Conservation (phyloP, 2,329 filamentous ascomycete species). For the Apiospora malaysiana region DNA sequence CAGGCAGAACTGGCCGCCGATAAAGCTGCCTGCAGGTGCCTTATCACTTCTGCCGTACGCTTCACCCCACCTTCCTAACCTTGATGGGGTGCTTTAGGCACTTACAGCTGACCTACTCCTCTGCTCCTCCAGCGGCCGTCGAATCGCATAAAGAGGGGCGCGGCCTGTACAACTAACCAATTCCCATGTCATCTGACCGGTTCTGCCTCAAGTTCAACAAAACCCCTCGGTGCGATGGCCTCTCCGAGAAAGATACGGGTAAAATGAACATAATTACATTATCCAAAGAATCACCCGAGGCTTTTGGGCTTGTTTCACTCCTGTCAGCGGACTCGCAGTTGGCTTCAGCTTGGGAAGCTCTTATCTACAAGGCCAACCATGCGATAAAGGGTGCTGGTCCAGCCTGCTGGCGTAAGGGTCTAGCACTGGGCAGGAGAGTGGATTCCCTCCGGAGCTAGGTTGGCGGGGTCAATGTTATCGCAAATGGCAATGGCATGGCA, state of each 20-base stretch:
- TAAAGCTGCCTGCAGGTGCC: conserved; percentile 12
- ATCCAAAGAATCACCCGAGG: background rate
- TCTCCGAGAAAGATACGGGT: background rate
- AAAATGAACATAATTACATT: background rate
- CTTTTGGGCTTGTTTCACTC: conserved; percentile 7
- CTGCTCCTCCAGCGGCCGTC: background rate
- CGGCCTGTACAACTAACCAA: conserved; percentile 2
- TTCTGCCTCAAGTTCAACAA: background rate
- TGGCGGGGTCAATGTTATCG: background rate
- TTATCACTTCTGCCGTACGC: conserved; percentile 9
- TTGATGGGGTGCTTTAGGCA: conserved; percentile 10
- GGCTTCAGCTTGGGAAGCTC: conserved; percentile 18
- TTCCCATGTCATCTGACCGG: background rate
- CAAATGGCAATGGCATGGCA: background rate
- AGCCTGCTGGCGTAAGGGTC: conserved; percentile 24
- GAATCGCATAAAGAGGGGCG: background rate
- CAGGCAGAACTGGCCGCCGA: conserved; percentile 15
- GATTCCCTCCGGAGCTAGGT: background rate
- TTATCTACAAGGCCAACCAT: conserved; percentile 24
- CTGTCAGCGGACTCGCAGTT: conserved; percentile 5
- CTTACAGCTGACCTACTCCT: background rate
- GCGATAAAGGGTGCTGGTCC: conserved; percentile 25
- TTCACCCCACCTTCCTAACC: conserved; percentile 4
- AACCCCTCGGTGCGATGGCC: background rate
- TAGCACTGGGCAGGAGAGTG: background rate